These are phyloP conservation scores for Carex pumila DNA, from an alignment of 176 grass and related monocot genomes.

Conservation along the genomic window DNA sequence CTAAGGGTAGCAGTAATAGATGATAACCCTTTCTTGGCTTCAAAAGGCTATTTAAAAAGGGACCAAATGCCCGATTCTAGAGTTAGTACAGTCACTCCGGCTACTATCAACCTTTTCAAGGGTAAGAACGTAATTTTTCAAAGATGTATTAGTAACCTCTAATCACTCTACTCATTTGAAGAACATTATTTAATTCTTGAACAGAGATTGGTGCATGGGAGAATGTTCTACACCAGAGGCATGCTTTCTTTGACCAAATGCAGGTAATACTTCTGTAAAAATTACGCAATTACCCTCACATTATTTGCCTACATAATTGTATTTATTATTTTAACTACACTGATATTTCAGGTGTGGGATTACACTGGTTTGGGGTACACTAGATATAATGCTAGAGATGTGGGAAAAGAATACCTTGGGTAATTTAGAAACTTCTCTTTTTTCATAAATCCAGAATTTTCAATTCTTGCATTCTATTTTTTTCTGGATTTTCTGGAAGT, in stretches of 20 bases:
- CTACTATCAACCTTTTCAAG: slow-evolving; percentile 80
- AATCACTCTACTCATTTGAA: not conserved
- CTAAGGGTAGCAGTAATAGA: slow-evolving; percentile 63
- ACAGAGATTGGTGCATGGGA: slow-evolving; percentile 90
- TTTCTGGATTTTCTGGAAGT: not conserved
- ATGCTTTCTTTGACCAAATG: slow-evolving; percentile 91
- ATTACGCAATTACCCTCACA: slow-evolving; percentile 10
- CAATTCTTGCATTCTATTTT: not conserved
- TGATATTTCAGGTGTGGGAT: slow-evolving; percentile 72
- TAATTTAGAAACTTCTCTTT: slow-evolving; percentile 22
- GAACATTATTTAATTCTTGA: not conserved
- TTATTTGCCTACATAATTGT: not conserved
- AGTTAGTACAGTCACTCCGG: slow-evolving; percentile 87
- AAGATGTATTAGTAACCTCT: not conserved
- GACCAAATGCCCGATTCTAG: slow-evolving; percentile 61
- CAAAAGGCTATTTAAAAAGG: slow-evolving; percentile 50
- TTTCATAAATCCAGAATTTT: not conserved
- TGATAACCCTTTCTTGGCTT: slow-evolving; percentile 57
- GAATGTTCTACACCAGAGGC: slow-evolving; percentile 86
- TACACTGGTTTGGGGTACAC: slow-evolving; percentile 96
- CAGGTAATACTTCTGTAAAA: slow-evolving; percentile 44
- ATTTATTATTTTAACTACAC: not conserved
- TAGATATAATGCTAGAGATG: slow-evolving; percentile 80
- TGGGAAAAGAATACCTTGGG: slow-evolving; percentile 84
- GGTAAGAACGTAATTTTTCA: slow-evolving; percentile 29